phyloP scores from a whole-genome alignment of 2,329 filamentous ascomycete species.

The Neopestalotiopsis rosae region DNA sequence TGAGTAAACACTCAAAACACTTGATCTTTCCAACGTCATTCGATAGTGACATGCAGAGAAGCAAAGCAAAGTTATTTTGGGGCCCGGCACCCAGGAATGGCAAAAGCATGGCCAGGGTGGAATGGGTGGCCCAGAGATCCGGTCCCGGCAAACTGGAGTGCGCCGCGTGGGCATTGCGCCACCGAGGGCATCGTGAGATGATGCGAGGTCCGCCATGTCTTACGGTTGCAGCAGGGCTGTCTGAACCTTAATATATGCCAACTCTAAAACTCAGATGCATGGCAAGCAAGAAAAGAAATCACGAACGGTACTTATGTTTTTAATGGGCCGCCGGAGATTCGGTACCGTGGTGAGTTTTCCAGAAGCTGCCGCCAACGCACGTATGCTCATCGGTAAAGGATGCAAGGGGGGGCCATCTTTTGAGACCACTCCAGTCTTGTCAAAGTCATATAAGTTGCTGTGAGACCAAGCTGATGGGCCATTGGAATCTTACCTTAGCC shows the following conservation, averaged over 20 bases:
- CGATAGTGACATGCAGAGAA: not conserved
- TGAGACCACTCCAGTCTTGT: not conserved
- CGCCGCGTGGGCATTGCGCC: not conserved
- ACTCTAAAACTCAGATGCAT: not conserved
- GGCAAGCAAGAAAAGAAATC: not conserved
- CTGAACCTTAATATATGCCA: constrained; percentile 4
- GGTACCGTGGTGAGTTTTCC: not conserved
- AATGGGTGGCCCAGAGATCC: not conserved
- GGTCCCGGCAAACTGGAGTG: not conserved
- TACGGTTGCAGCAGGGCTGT: not conserved
- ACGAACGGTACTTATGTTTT: not conserved
- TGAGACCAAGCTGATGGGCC: not conserved
- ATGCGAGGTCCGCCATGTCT: constrained; percentile 1
- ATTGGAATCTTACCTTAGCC: not conserved
- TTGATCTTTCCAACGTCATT: not conserved
- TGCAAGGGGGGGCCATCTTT: not conserved
- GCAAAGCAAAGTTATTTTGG: not conserved
- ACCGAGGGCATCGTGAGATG: not conserved
- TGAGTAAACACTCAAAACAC: not conserved
- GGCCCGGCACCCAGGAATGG: not conserved
- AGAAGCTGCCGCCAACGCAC: constrained; percentile 1
- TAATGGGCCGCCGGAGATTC: not conserved
- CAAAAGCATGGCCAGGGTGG: not conserved
- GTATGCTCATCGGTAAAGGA: not conserved
- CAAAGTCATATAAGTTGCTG: not conserved